phyloP scores from a whole-genome alignment of 345 rosid species.

The Toxicodendron radicans region DNA sequence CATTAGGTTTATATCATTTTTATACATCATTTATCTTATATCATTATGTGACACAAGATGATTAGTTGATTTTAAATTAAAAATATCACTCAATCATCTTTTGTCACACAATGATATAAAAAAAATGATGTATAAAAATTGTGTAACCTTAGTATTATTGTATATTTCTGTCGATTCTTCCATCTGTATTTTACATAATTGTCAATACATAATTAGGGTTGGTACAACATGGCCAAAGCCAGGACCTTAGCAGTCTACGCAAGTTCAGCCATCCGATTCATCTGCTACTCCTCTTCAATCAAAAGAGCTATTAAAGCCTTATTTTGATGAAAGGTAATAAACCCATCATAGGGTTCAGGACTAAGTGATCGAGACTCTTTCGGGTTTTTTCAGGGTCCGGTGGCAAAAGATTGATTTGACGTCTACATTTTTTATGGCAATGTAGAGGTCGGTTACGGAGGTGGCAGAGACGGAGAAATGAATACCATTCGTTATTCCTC shows the following conservation, averaged over 20 bases:
- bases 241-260: constrained; percentile 83
- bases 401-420: constrained; percentile 70
- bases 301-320: not conserved
- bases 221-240: constrained; percentile 67
- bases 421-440: constrained; percentile 87
- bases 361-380: constrained; percentile 7
- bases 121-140: no score
- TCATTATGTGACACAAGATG: no score
- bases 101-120: no score
- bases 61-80: no score
- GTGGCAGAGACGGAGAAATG: constrained; percentile 77
- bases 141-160: no score
- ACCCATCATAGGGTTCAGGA: constrained; percentile 8
- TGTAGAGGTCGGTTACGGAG: constrained; percentile 66
- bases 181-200: no score
- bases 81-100: no score
- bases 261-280: constrained; percentile 64
- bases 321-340: not conserved
- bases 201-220: no score
- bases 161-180: no score
- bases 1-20: no score
- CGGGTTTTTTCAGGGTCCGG: constrained; percentile 41
- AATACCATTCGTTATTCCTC: constrained; percentile 40
- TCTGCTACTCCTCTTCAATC: constrained; percentile 19
- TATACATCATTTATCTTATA: no score